phyloP scores from a whole-genome alignment of 176 grass and related monocot genomes.

The Pontederia paniculata region DNA sequence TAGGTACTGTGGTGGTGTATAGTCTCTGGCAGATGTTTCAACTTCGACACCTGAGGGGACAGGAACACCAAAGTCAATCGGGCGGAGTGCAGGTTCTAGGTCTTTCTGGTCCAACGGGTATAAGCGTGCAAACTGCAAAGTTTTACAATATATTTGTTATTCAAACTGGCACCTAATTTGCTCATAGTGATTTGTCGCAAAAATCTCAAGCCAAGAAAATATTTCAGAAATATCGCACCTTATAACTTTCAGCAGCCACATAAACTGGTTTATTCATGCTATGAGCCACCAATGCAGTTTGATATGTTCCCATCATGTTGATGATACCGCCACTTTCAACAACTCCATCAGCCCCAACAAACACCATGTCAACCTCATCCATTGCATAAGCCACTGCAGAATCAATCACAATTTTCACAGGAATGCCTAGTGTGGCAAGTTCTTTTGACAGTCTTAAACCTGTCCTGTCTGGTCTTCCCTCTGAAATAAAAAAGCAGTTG shows the following conservation, averaged over 20 bases:
- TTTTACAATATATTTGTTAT: neutral
- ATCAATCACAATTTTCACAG: conserved; percentile 89
- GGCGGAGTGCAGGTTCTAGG: conserved; percentile 47
- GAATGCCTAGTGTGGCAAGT: conserved; percentile 72
- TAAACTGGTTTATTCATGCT: conserved; percentile 96
- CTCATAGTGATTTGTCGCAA: neutral
- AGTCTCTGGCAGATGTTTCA: conserved; percentile 61
- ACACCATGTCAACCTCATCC: conserved; percentile 95
- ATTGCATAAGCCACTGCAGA: conserved; percentile 90
- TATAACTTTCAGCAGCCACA: conserved; percentile 96
- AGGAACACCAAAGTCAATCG: conserved; percentile 62
- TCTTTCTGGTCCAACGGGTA: conserved; percentile 82
- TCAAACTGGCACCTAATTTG: neutral
- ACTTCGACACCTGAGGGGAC: conserved; percentile 46
- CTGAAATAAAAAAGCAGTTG: conserved; percentile 32
- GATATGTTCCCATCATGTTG: conserved; percentile 99
- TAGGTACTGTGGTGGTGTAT: conserved; percentile 69
- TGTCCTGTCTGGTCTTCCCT: conserved; percentile 88
- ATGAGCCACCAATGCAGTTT: conserved; percentile 87
- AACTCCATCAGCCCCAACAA: conserved; percentile 93
- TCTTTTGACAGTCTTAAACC: conserved; percentile 81
- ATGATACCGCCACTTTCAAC: conserved; percentile 98
- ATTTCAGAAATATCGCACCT: conserved; percentile 32
- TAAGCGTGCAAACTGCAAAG: conserved; percentile 54
- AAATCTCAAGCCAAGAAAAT: neutral